phyloP scores from a whole-genome alignment of 2,329 filamentous ascomycete genomes.

The Penicillium corylophilum region DNA sequence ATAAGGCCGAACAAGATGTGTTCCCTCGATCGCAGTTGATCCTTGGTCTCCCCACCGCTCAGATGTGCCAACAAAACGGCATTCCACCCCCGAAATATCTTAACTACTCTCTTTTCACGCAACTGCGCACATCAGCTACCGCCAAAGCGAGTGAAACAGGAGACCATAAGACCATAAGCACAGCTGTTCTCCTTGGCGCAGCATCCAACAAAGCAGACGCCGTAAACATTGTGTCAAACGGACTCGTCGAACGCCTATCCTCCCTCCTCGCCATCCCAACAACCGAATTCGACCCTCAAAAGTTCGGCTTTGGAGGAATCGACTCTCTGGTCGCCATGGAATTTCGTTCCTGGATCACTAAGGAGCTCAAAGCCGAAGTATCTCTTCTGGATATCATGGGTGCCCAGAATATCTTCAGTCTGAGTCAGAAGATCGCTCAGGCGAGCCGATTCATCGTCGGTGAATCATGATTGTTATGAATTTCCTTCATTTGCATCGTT shows the following conservation, averaged over 20 bases:
- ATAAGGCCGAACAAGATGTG: neutral
- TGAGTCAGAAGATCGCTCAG: slow-evolving; percentile 18
- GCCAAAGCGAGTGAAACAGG: neutral
- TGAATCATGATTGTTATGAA: neutral
- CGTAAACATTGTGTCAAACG: slow-evolving; percentile 12
- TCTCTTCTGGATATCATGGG: slow-evolving; percentile 25
- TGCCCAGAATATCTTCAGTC: slow-evolving; percentile 15
- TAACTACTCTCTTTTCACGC: slow-evolving; percentile 28
- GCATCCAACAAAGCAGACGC: slow-evolving; percentile 3
- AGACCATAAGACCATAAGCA: slow-evolving; percentile 10
- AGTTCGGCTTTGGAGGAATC: slow-evolving; percentile 25
- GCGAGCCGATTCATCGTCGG: slow-evolving; percentile 8
- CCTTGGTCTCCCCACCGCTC: slow-evolving; percentile 19
- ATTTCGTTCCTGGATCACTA: slow-evolving; percentile 31
- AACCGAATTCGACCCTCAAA: slow-evolving; percentile 27
- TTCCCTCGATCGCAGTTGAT: slow-evolving; percentile 13
- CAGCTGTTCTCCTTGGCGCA: slow-evolving; percentile 6
- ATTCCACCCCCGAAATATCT: slow-evolving; percentile 23
- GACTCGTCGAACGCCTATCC: slow-evolving; percentile 17
- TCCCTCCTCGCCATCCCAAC: slow-evolving; percentile 24
- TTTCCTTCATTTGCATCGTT: neutral
- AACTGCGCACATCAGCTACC: slow-evolving; percentile 2
- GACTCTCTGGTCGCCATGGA: slow-evolving; percentile 34
- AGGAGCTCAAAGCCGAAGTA: slow-evolving; percentile 27
- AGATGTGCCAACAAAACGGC: slow-evolving; percentile 18